Base-by-base conservation (phyloP, 2,329 filamentous ascomycete species). In the Aspergillus brasiliensis region DNA sequence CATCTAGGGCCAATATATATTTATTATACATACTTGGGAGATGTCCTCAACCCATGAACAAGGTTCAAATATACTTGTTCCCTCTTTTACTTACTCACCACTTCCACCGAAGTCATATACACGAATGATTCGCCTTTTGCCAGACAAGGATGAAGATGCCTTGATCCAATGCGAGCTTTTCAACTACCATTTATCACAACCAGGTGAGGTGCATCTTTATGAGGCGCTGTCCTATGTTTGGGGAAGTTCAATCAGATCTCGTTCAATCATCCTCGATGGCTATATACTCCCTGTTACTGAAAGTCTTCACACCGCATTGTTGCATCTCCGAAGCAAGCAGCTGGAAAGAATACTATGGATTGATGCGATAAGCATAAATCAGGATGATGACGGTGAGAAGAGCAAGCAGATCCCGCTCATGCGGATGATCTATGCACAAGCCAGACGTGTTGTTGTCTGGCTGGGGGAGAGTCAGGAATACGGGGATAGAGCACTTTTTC, bases 311-410 rank as follows among this genome's bases (percentile, higher is more conserved):
- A 15, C 51, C 8, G 57, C 42, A n/a, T 25, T 59, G 7, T 47
- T 40, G 19, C 17, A 31, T 25, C 42, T 55, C 8, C 57, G 42
- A 48, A 34, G 49, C 27, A 10, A 25, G 15, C 28, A 48, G 13
- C 42, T 59, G 3, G 28, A 40, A 15, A 13, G 51, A 7, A 34
- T 31, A 17, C 34, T 65, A n/a, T 69, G 67, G 66, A 47, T 63
- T 5, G 65, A 69, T 51, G 61, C 65, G 8, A n/a, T 68, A 2
- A 68, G 68, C 52, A 69, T 70, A 11, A 61, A 67, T 31, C 68
- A 70, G 48, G 21, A 57, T 31, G 61, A 68, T 51, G 42, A 51
- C n/a, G 25, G 53, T 3, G 68, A 70, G 51, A 70, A 66, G 48
- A 51, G 19, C 27, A 17, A 54, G 2, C 68, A 71, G 52, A 59